Conservation (phyloP, 495 filamentous ascomycete genomes). For the Aspergillus olivimuriae region DNA sequence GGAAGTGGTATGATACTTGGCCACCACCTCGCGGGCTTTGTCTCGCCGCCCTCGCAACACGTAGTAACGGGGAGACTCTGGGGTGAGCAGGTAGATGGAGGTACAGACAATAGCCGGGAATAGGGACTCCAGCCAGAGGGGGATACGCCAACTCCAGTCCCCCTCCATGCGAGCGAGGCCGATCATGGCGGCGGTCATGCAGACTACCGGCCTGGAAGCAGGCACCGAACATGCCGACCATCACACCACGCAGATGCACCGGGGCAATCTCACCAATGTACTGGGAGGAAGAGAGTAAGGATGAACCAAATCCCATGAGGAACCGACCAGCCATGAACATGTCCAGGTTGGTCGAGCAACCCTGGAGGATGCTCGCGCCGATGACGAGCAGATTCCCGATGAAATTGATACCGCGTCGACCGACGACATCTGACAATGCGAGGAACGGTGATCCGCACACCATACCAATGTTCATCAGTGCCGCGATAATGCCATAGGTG, state of each 20-base stretch:
- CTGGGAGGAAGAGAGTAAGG: slow-evolving; percentile 34
- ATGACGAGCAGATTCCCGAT: slow-evolving; percentile 33
- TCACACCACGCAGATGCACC: slow-evolving; percentile 35
- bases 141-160: slow-evolving; percentile 30
- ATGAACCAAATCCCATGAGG: slow-evolving; percentile 35
- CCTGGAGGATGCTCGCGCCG: slow-evolving; percentile 32
- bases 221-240: slow-evolving; percentile 40
- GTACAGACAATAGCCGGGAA: slow-evolving; percentile 34
- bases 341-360: slow-evolving; percentile 22
- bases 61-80: slow-evolving; percentile 37
- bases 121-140: slow-evolving; percentile 30
- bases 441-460: slow-evolving; percentile 34
- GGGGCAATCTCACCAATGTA: slow-evolving; percentile 40
- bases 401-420: slow-evolving; percentile 36
- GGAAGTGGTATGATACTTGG: slow-evolving; percentile 34
- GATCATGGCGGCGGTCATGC: slow-evolving; percentile 32
- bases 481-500: slow-evolving; percentile 30
- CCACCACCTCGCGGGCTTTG: slow-evolving; percentile 28
- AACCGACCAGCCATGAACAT: slow-evolving; percentile 39
- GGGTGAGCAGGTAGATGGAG: slow-evolving; percentile 31
- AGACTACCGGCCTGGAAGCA: slow-evolving; percentile 38
- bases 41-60: slow-evolving; percentile 31
- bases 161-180: slow-evolving; percentile 21
- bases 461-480: slow-evolving; percentile 34
- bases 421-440: slow-evolving; percentile 30